phyloP scores from a whole-genome alignment of 768 basidiomycete genomes.

The Leccinum obscurum region DNA sequence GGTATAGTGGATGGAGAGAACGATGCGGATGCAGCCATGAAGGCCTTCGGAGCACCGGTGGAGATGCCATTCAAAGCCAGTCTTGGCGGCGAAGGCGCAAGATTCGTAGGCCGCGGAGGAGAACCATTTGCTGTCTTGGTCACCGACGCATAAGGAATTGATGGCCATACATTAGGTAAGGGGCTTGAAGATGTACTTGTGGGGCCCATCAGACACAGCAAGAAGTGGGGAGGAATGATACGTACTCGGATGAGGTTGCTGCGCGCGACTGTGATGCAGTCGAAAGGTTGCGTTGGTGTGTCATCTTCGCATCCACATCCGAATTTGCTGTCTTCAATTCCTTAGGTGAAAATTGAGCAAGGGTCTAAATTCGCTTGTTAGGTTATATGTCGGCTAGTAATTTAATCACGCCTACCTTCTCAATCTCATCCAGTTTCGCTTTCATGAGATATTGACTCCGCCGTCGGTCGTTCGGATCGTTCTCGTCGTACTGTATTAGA shows the following conservation, averaged over 20 bases:
- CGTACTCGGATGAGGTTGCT: constrained; percentile 21
- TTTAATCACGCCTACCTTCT: constrained; percentile 48
- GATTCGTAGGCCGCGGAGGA: constrained; percentile 24
- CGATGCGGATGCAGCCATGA: constrained; percentile 31
- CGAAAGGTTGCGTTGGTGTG: constrained; percentile 21
- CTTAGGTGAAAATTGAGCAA: constrained; percentile 68
- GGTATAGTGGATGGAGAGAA: constrained; percentile 30
- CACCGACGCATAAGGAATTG: constrained; percentile 44
- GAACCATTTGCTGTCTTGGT: constrained; percentile 20
- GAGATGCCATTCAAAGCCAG: constrained; percentile 71
- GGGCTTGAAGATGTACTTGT: constrained; percentile 13
- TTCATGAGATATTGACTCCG: constrained; percentile 75
- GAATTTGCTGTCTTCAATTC: constrained; percentile 24
- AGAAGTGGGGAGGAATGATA: constrained; percentile 10
- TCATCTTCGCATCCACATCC: constrained; percentile 24
- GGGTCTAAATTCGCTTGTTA: constrained; percentile 42
- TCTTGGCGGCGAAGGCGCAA: constrained; percentile 56
- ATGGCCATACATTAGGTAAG: constrained; percentile 39
- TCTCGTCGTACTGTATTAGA: constrained; percentile 55
- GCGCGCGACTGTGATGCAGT: constrained; percentile 12
- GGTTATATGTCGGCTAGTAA: not conserved
- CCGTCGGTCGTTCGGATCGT: constrained; percentile 72
- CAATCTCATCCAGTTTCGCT: constrained; percentile 77
- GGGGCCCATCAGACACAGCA: constrained; percentile 10
- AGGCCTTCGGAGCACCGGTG: constrained; percentile 54